Conservation (phyloP, 2,329 filamentous ascomycete genomes). For the Colletotrichum ledebouriae region DNA sequence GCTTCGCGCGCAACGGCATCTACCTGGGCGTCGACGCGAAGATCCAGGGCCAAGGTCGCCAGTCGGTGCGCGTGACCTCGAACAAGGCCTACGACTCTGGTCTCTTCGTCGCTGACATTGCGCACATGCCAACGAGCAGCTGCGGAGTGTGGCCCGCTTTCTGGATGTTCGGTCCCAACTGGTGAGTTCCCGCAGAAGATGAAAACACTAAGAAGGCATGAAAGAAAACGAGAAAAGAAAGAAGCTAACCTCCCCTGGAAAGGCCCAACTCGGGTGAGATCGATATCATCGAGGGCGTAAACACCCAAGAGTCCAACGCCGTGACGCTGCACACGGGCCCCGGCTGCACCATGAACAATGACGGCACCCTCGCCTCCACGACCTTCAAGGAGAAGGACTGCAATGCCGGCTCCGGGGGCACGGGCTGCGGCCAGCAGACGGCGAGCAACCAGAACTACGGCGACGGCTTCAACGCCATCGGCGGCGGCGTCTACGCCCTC, state of each 20-base stretch:
- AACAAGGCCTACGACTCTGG: constrained; percentile 76
- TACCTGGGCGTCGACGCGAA: constrained; percentile 79
- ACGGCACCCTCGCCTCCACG: constrained; percentile 61
- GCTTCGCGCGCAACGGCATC: constrained; percentile 66
- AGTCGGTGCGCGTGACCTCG: constrained; percentile 78
- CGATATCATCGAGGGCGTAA: constrained; percentile 85
- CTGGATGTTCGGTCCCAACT: constrained; percentile 76
- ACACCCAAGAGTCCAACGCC: constrained; percentile 68
- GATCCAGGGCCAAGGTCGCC: constrained; percentile 72
- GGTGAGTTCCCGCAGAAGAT: constrained; percentile 55
- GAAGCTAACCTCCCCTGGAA: neutral
- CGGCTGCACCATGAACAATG: constrained; percentile 69
- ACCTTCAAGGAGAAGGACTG: constrained; percentile 67
- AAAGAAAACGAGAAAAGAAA: neutral
- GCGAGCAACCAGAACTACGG: constrained; percentile 70
- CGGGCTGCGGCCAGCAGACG: constrained; percentile 72
- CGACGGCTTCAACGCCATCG: constrained; percentile 76
- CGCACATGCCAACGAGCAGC: constrained; percentile 79
- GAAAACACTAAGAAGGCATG: neutral
- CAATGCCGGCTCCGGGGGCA: constrained; percentile 63
- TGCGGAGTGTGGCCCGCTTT: constrained; percentile 85
- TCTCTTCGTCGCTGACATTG: constrained; percentile 79
- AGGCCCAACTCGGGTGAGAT: constrained; percentile 77
- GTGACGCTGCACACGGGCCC: constrained; percentile 77
- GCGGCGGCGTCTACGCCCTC: constrained; percentile 79